Conservation (phyloP, 805 yeast genomes). For the Nakazawaea holstii region DNA sequence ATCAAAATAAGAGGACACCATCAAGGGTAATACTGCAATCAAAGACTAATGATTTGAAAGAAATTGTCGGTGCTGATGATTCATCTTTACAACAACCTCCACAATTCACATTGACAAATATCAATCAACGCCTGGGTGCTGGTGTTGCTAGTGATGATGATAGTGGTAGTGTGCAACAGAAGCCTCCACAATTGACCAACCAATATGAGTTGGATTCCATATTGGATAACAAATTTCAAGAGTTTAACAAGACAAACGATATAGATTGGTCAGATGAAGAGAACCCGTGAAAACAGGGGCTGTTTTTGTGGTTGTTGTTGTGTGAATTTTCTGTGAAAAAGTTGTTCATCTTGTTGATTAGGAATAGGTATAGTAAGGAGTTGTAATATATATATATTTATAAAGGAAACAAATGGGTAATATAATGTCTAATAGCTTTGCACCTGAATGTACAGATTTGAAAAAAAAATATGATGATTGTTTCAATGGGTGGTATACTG, state of each 20-base stretch:
- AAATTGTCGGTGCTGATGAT: constrained; percentile 5
- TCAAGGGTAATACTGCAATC: constrained; percentile 1
- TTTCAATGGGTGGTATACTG: constrained; percentile 93
- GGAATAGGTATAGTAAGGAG: no score
- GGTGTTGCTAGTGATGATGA: not conserved
- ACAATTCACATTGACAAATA: constrained; percentile 3
- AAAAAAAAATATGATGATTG: constrained; percentile 88
- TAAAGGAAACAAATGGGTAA: constrained; percentile 51
- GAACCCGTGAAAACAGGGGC: not conserved
- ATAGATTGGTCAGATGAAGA: constrained; percentile 10
- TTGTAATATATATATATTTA: not conserved
- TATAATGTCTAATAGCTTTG: constrained; percentile 80
- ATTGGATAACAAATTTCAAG: constrained; percentile 4
- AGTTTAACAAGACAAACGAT: constrained; percentile 7
- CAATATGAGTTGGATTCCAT: constrained; percentile 8
- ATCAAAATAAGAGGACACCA: not conserved
- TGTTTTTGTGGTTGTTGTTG: not conserved
- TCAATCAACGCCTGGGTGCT: not conserved
- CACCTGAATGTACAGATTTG: constrained; percentile 91
- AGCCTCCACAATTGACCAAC: not conserved
- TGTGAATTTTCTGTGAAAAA: not conserved
- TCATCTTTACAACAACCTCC: constrained; percentile 10
- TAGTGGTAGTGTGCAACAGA: not conserved
- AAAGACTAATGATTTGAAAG: constrained; percentile 9
- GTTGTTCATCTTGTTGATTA: no score